Percentiles rank a stretch among this genome's conserved stretches.
phyloP scores from a whole-genome alignment of 1,284 basidiomycete genomes.

The Rhodotorula sp. region DNA sequence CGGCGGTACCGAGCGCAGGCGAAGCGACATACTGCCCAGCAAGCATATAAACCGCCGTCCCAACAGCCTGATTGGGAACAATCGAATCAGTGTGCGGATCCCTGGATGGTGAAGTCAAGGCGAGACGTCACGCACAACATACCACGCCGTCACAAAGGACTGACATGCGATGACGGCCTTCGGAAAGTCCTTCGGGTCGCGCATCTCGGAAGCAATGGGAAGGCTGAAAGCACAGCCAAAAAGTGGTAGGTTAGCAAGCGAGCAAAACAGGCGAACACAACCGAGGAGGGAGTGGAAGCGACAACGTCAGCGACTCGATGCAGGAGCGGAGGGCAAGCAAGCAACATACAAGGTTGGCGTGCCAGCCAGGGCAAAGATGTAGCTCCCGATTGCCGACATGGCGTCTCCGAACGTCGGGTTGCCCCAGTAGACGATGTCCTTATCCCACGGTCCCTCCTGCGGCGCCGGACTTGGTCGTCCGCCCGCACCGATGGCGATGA shows the following conservation, averaged over 20 bases:
- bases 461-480: slow-evolving; percentile 55
- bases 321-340: no score
- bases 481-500: slow-evolving; percentile 57
- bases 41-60: slow-evolving; percentile 23
- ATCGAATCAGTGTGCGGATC: no score
- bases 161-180: slow-evolving; percentile 37
- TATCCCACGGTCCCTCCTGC: slow-evolving; percentile 50
- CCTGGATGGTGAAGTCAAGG: no score
- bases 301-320: no score
- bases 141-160: no score
- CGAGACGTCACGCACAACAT: no score
- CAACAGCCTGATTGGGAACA: slow-evolving; percentile 1
- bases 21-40: slow-evolving; percentile 48
- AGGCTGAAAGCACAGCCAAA: background rate
- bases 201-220: slow-evolving; percentile 53
- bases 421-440: slow-evolving; percentile 29
- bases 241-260: background rate
- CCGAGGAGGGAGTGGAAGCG: slow-evolving; percentile 18
- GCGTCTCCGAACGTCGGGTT: slow-evolving; percentile 34
- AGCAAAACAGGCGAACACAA: background rate
- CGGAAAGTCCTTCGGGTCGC: slow-evolving; percentile 43
- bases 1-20: slow-evolving; percentile 53
- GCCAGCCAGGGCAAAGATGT: slow-evolving; percentile 36
- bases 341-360: slow-evolving; percentile 34
- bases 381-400: slow-evolving; percentile 22